Conservation (phyloP, 306 rosid genomes). For the Cicer cuneatum region DNA sequence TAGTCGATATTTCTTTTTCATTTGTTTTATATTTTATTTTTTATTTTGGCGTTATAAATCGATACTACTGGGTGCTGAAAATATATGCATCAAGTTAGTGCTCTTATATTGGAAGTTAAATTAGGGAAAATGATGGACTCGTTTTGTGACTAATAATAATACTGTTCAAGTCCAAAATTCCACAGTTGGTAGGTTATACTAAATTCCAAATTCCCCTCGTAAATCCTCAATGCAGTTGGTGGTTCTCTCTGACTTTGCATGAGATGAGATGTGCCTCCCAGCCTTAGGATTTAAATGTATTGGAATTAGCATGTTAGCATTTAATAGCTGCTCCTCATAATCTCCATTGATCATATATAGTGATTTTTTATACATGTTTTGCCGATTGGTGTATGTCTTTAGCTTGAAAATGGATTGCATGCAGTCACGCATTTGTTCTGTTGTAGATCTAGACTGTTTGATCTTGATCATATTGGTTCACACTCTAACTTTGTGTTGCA, state of each 20-base stretch:
- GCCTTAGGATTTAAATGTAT: not conserved
- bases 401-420: too few species aligned
- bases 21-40: not conserved
- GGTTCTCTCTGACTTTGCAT: too few species aligned
- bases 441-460: too few species aligned
- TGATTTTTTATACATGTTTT: not conserved
- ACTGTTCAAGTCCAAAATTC: too few species aligned
- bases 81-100: not conserved
- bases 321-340: not conserved
- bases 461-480: too few species aligned
- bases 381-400: not conserved
- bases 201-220: too few species aligned
- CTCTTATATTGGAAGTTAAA: not conserved
- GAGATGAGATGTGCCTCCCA: too few species aligned
- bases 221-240: too few species aligned
- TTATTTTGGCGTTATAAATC: slow-evolving; percentile 11
- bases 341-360: not conserved
- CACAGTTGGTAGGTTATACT: too few species aligned
- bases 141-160: not conserved
- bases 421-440: too few species aligned
- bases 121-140: slow-evolving; percentile 7
- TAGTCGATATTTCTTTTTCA: not conserved
- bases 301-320: not conserved
- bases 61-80: not conserved
- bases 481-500: too few species aligned